Evolutionary conservation across 345 rosid genomes (phyloP).

Genomic region (Zanthoxylum bungeanum): DNA sequence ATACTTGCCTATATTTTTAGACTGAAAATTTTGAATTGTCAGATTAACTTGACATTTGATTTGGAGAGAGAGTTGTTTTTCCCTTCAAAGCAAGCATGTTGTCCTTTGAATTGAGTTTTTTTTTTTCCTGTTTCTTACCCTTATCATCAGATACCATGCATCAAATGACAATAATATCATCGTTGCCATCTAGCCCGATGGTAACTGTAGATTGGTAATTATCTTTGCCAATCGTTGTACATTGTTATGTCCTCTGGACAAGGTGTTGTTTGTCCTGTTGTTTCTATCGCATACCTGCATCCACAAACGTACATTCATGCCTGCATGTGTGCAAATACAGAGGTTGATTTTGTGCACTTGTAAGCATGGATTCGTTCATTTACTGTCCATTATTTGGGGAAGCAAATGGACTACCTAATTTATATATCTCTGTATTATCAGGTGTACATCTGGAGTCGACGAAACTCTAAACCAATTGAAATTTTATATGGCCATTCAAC

Average conservation of each 20-base stretch:
- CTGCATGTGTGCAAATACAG: too few species aligned
- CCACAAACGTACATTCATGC: background rate
- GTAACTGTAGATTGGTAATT: background rate
- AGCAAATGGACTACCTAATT: conserved; percentile 1
- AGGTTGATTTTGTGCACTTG: background rate
- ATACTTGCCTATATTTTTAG: background rate
- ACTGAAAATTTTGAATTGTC: background rate
- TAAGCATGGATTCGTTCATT: background rate
- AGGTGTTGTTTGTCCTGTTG: background rate
- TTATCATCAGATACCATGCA: background rate
- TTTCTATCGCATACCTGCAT: background rate
- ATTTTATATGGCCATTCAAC: conserved; percentile 70
- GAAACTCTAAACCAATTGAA: conserved; percentile 51
- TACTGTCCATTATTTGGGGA: background rate
- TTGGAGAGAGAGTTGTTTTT: background rate
- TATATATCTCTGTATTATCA: conserved; percentile 22
- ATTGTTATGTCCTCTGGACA: background rate
- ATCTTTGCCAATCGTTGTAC: background rate
- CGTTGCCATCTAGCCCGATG: background rate
- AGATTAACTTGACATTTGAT: background rate
- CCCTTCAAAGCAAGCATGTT: background rate
- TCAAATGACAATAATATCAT: background rate
- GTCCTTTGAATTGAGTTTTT: background rate
- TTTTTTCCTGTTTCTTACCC: background rate
- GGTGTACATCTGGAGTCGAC: conserved; percentile 82